Evolutionary conservation across 1,139 yeast genomes (phyloP).

Genomic region (Suhomyces choctaworum): DNA sequence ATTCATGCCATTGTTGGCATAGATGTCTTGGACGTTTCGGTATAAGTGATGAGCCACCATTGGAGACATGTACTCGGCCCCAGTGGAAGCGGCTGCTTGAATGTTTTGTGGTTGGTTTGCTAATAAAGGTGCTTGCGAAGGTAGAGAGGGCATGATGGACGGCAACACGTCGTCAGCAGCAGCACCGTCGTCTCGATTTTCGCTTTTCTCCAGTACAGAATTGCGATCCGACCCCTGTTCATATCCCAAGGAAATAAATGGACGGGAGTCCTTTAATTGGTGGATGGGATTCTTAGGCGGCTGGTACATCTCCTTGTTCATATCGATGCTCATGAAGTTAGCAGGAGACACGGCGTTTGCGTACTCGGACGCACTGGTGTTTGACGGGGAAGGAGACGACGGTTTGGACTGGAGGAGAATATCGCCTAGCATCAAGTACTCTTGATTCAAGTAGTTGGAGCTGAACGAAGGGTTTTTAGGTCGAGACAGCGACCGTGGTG

Average conservation of each 20-base stretch:
- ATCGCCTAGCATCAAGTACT: slow-evolving; percentile 60
- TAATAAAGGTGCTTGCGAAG: slow-evolving; percentile 1
- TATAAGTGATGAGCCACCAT: slow-evolving; percentile 59
- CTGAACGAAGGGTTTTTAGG: slow-evolving; percentile 25
- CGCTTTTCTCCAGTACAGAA: not conserved
- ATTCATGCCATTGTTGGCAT: slow-evolving; percentile 53
- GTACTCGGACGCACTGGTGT: slow-evolving; percentile 30
- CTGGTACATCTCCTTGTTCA: slow-evolving; percentile 6
- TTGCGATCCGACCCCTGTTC: slow-evolving; percentile 6
- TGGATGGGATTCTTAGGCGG: slow-evolving; percentile 14
- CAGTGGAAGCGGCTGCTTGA: slow-evolving; percentile 17
- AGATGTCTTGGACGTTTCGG: slow-evolving; percentile 65
- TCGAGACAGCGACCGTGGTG: slow-evolving; percentile 3
- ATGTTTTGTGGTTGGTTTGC: slow-evolving; percentile 14
- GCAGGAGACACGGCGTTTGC: slow-evolving; percentile 19
- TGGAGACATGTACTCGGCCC: slow-evolving; percentile 51
- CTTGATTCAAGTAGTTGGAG: slow-evolving; percentile 52
- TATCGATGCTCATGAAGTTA: slow-evolving; percentile 10
- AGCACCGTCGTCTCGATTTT: slow-evolving; percentile 3
- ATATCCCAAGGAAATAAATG: slow-evolving; percentile 45
- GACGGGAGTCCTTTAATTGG: slow-evolving; percentile 25
- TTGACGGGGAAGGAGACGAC: slow-evolving; percentile 48
- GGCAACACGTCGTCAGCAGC: not conserved
- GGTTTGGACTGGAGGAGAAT: slow-evolving; percentile 52
- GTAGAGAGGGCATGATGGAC: slow-evolving; percentile 1